Conservation (phyloP, 257 asterid genomes). For the Solanum pimpinellifolium region DNA sequence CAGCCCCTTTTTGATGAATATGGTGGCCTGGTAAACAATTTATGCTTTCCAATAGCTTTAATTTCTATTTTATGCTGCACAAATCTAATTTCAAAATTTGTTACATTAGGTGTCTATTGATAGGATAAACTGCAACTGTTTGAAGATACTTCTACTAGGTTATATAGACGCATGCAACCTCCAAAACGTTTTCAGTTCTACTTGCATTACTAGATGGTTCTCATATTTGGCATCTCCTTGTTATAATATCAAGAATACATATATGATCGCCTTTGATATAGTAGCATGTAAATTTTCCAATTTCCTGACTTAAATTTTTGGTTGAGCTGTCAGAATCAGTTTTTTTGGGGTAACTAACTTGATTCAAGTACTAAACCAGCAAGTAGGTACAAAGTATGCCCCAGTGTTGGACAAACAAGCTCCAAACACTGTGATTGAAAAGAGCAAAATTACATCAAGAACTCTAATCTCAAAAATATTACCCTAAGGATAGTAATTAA, state of each 20-base stretch:
- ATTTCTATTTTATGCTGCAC: not conserved
- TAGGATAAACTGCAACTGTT: not conserved
- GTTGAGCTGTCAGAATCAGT: not conserved
- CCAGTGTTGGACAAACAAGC: not conserved
- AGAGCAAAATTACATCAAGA: not conserved
- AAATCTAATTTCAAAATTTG: not conserved
- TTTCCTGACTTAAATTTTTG: not conserved
- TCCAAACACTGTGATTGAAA: not conserved
- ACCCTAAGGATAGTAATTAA: not conserved
- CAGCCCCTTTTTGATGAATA: slow-evolving; percentile 84
- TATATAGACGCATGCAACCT: not conserved
- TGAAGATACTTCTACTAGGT: not conserved
- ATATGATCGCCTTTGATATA: not conserved
- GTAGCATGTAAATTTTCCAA: not conserved
- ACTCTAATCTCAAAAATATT: not conserved
- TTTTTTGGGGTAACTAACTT: not conserved
- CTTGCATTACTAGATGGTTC: not conserved
- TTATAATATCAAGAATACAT: not conserved
- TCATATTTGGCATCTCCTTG: not conserved
- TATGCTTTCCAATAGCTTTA: not conserved
- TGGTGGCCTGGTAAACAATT: slow-evolving; percentile 72
- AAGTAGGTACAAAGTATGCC: not conserved
- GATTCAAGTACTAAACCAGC: not conserved
- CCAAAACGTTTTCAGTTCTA: not conserved
- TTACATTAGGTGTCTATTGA: not conserved